Evolutionary conservation across 306 rosid genomes (phyloP).

Genomic region (Cucurbita moschata): DNA sequence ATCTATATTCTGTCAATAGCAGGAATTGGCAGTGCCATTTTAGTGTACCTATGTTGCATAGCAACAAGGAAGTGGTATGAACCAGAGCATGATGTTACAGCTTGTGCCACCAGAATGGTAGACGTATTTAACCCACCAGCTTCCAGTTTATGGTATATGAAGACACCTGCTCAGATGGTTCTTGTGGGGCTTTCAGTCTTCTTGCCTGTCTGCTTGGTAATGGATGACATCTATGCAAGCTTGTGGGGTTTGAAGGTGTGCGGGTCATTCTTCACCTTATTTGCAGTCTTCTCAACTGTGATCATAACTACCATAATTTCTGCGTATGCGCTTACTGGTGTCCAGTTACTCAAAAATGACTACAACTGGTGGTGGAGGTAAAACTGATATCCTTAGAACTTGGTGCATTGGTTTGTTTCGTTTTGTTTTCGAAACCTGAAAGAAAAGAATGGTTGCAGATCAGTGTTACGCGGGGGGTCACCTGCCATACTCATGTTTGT

Average conservation of each 20-base stretch:
- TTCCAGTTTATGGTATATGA: slow-evolving; percentile 8
- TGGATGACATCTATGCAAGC: slow-evolving; percentile 21
- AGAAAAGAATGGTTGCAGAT: not conserved
- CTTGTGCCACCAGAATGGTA: not conserved
- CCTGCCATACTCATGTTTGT: slow-evolving; percentile 13
- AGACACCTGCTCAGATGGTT: slow-evolving; percentile 12
- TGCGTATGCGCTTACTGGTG: not conserved
- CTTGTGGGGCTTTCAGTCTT: slow-evolving; percentile 9
- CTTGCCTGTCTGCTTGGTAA: not conserved
- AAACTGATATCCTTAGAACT: too few relatives aligned
- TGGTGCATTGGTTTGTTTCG: too few relatives aligned
- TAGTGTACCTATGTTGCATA: not conserved
- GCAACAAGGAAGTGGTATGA: not conserved
- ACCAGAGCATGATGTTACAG: not conserved
- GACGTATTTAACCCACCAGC: not conserved
- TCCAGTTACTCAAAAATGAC: slow-evolving; percentile 4
- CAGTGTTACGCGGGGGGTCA: slow-evolving; percentile 18
- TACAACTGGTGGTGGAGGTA: slow-evolving; percentile 19
- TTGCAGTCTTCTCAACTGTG: not conserved
- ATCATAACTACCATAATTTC: not conserved
- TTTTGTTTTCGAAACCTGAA: too few relatives aligned
- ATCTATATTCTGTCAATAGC: not conserved
- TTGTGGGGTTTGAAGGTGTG: slow-evolving; percentile 16
- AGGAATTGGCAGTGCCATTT: not conserved
- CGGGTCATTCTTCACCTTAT: slow-evolving; percentile 6